Evolutionary conservation across 371 early-diverging fungal genomes (phyloP).

Genomic region (Mortierella sp.): DNA sequence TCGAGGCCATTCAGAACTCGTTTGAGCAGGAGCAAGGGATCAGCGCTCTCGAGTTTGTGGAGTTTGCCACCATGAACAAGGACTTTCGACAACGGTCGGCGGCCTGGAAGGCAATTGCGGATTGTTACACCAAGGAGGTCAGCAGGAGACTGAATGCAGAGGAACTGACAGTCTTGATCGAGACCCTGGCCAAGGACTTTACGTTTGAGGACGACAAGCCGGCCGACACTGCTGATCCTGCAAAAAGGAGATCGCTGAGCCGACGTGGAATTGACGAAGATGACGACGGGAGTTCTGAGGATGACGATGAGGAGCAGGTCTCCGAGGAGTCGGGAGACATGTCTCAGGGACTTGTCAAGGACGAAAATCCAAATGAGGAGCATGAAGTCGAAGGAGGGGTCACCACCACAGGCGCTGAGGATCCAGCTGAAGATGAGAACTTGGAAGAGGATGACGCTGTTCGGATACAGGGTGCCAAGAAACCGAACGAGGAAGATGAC

Average conservation of each 20-base stretch:
- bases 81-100: slow-evolving; percentile 43
- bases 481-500: not conserved
- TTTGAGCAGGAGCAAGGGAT: slow-evolving; percentile 29
- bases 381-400: slow-evolving; percentile 2
- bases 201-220: slow-evolving; percentile 1
- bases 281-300: not conserved
- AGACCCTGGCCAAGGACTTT: slow-evolving; percentile 48
- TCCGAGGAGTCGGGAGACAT: not conserved
- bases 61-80: slow-evolving; percentile 44
- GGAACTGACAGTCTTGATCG: slow-evolving; percentile 40
- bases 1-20: slow-evolving; percentile 35
- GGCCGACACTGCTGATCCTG: not conserved
- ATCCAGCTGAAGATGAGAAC: slow-evolving; percentile 13
- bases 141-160: slow-evolving; percentile 46
- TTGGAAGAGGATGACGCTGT: slow-evolving; percentile 9
- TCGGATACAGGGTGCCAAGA: slow-evolving; percentile 23
- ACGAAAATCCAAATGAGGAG: not conserved
- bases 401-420: not conserved
- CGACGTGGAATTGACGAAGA: slow-evolving; percentile 9
- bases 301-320: not conserved
- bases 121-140: slow-evolving; percentile 53
- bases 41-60: slow-evolving; percentile 42
- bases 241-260: not conserved
- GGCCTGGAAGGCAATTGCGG: slow-evolving; percentile 48
- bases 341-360: not conserved